Percentiles rank a stretch among this genome's conserved stretches.
Conservation (phyloP, 108 stramenopile species). For the Cylindrotheca fusiformis region DNA sequence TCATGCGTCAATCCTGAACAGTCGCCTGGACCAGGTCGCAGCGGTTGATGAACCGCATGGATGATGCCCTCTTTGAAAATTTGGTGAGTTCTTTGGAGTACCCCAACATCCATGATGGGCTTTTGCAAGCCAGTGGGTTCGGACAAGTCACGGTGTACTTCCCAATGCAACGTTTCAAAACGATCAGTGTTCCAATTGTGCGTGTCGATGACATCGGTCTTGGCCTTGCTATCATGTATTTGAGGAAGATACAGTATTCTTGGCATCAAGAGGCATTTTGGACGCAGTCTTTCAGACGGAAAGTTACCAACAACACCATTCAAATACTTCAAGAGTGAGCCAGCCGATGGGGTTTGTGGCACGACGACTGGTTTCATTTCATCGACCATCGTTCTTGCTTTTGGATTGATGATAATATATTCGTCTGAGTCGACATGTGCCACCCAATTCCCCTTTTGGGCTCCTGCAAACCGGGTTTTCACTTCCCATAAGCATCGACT, state of each 20-base stretch:
- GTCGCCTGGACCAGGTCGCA: slow-evolving; percentile 1
- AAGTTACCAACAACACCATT: slow-evolving; percentile 5
- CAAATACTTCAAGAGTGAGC: neutral
- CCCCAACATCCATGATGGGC: slow-evolving; percentile 25
- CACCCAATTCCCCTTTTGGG: slow-evolving; percentile 40
- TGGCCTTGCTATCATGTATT: neutral
- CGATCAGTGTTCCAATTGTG: slow-evolving; percentile 16
- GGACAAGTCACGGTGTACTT: slow-evolving; percentile 23
- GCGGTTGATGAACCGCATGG: slow-evolving; percentile 30
- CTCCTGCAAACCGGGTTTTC: too few relatives aligned
- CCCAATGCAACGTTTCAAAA: slow-evolving; percentile 42
- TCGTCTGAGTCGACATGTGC: slow-evolving; percentile 68
- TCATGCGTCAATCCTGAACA: slow-evolving; percentile 19
- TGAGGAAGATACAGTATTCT: slow-evolving; percentile 18
- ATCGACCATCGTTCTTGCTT: neutral
- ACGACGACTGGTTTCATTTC: neutral
- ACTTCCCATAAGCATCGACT: slow-evolving; percentile 19
- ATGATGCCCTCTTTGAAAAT: slow-evolving; percentile 12
- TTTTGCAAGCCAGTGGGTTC: slow-evolving; percentile 27
- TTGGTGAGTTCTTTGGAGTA: slow-evolving; percentile 15
- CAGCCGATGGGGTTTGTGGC: neutral
- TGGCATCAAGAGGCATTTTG: slow-evolving; percentile 27
- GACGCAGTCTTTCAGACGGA: slow-evolving; percentile 20
- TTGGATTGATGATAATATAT: slow-evolving; percentile 54
- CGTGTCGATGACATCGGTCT: neutral